These are phyloP conservation scores for Fomitopsis pinicola DNA, from an alignment of 1,284 basidiomycete species.

Conservation along the genomic window DNA sequence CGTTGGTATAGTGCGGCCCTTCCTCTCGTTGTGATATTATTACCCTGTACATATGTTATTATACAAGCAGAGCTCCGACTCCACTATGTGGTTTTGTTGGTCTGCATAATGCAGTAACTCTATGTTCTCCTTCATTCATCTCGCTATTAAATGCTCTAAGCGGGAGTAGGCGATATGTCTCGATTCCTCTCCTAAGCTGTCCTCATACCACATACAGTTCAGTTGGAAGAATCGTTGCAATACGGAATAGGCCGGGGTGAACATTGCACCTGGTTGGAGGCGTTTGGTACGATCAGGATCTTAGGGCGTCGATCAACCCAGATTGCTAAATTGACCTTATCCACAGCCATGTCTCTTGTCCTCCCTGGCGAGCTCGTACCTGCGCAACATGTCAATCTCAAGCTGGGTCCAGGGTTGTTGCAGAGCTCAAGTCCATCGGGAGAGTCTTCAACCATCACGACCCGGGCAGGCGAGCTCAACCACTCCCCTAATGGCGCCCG, in stretches of 20 bases:
- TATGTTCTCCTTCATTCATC: background rate
- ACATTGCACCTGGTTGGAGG: too few relatives aligned
- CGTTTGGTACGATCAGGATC: background rate
- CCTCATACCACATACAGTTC: background rate
- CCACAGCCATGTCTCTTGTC: slow-evolving; percentile 44
- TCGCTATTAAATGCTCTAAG: background rate
- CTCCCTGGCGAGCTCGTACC: slow-evolving; percentile 68
- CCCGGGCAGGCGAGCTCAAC: slow-evolving; percentile 61
- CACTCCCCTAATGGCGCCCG: slow-evolving; percentile 67
- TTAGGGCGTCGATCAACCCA: background rate
- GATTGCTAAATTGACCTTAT: background rate
- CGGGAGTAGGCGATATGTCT: background rate
- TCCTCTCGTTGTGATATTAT: slow-evolving; percentile 4
- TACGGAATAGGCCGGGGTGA: background rate
- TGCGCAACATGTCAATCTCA: slow-evolving; percentile 71
- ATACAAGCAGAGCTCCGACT: background rate
- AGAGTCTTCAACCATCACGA: slow-evolving; percentile 48
- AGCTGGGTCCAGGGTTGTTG: slow-evolving; percentile 72
- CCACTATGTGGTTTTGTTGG: background rate
- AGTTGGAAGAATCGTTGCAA: background rate
- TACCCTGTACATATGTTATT: slow-evolving; percentile 6
- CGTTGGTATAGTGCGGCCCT: background rate
- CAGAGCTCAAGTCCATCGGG: slow-evolving; percentile 37
- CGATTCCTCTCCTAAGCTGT: background rate
- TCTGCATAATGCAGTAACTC: slow-evolving; percentile 3